phyloP scores from a whole-genome alignment of 2,329 filamentous ascomycete species.

The Mycogone perniciosa region DNA sequence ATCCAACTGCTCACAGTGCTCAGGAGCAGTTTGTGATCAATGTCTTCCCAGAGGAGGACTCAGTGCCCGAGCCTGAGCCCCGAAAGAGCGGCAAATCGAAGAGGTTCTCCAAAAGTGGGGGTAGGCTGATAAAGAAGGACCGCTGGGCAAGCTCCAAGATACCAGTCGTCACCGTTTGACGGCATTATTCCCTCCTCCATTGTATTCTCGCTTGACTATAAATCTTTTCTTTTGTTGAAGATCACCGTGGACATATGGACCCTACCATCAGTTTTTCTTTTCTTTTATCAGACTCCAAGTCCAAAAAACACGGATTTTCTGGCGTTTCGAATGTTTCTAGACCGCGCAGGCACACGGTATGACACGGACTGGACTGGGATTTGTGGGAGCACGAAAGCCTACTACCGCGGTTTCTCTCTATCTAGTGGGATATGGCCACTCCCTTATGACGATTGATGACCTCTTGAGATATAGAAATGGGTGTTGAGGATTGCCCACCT shows the following conservation, averaged over 20 bases:
- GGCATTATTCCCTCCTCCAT: background rate
- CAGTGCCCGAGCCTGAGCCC: slow-evolving; percentile 13
- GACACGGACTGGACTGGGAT: background rate
- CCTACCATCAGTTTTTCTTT: background rate
- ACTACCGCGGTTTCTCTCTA: background rate
- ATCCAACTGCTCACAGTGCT: slow-evolving; percentile 8
- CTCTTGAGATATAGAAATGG: background rate
- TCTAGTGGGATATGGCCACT: background rate
- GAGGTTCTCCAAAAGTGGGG: slow-evolving; percentile 27
- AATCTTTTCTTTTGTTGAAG: background rate
- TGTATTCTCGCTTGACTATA: background rate
- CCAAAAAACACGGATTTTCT: background rate
- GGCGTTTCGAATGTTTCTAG: background rate
- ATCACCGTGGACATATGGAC: no score
- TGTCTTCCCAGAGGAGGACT: slow-evolving; percentile 18
- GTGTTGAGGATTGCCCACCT: background rate
- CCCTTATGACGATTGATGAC: background rate
- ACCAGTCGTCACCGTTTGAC: slow-evolving; percentile 14
- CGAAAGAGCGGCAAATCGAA: slow-evolving; percentile 16
- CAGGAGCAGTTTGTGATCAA: slow-evolving; percentile 16
- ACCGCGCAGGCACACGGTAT: background rate
- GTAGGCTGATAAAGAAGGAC: slow-evolving; percentile 21
- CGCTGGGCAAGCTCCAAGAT: slow-evolving; percentile 19
- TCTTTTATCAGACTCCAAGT: background rate
- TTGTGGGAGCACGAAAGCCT: background rate